Percentiles rank a stretch among this genome's conserved stretches.
Conservation (phyloP, 2,329 filamentous ascomycete species). For the Malbranchea cinnamomea region DNA sequence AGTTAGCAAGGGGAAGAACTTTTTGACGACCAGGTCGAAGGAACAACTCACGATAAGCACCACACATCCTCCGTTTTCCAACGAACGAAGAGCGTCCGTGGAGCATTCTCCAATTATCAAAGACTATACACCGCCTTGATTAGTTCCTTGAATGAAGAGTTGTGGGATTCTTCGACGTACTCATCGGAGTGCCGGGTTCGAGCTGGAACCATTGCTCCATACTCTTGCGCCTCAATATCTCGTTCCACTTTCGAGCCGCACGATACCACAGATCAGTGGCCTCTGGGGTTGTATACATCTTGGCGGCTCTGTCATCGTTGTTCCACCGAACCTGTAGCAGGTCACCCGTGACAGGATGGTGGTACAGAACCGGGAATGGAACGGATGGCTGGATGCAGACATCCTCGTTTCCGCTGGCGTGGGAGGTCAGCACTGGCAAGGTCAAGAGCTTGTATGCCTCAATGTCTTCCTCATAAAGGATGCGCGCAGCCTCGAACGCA, state of each 20-base stretch:
- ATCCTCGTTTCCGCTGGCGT: conserved; percentile 76
- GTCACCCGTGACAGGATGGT: conserved; percentile 30
- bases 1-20: conserved; percentile 7
- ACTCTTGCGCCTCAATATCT: conserved; percentile 48
- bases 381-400: conserved; percentile 62
- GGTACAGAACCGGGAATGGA: conserved; percentile 57
- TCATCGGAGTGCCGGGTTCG: conserved; percentile 58
- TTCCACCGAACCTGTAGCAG: conserved; percentile 75
- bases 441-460: conserved; percentile 44
- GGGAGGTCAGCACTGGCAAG: conserved; percentile 49
- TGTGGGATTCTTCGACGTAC: no score
- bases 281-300: conserved; percentile 39
- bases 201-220: conserved; percentile 72
- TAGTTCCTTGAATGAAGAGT: no score
- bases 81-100: conserved; percentile 76
- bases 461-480: conserved; percentile 41
- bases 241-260: conserved; percentile 61
- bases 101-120: conserved; percentile 91
- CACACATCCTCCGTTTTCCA: conserved; percentile 75
- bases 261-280: conserved; percentile 55
- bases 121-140: conserved; percentile 41
- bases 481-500: conserved; percentile 57
- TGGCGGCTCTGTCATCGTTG: conserved; percentile 66
- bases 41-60: conserved; percentile 61
- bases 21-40: background rate